These are phyloP conservation scores for Triticum aestivum DNA, from an alignment of 176 grass and related monocot species.

Conservation along the genomic window IWGSC_CS_RefSeq_v2.1 NC_057803.1:183728562-183729061, in stretches of 20 bases:
- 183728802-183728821: neutral
- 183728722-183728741: neutral
- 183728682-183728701: neutral
- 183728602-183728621: neutral
- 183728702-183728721: neutral
- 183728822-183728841: neutral
- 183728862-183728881: neutral
- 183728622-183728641: too few relatives aligned
- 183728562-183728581: conserved; percentile 43
- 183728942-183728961: neutral
- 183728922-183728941: neutral
- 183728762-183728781: neutral
- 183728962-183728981: neutral
- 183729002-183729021: neutral
- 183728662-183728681: neutral
- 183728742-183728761: neutral
- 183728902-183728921: neutral
- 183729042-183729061: neutral
- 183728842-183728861: neutral
- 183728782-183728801: neutral
- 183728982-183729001: neutral
- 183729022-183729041: neutral
- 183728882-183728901: neutral
- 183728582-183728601: neutral
- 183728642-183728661: neutral